A percentile compares a stretch with the other conserved stretches of the same genome.
phyloP scores from a whole-genome alignment of 768 basidiomycete species.

The Boletus rufocinnamomeus region DNA sequence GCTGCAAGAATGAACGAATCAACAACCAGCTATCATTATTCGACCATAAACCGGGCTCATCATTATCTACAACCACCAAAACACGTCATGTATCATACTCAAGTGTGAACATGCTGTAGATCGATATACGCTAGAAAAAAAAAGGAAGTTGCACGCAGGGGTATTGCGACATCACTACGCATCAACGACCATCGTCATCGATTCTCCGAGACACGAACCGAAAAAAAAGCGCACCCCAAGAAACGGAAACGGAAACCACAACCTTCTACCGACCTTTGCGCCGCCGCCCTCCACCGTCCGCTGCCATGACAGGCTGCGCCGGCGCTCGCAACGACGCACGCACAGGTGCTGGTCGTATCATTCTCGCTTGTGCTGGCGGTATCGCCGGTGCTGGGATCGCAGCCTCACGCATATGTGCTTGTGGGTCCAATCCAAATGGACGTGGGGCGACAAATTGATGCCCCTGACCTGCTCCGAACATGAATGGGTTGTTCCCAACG shows the following conservation, averaged over 20 bases:
- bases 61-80: not conserved
- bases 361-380: not conserved
- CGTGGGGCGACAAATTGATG: constrained; percentile 12
- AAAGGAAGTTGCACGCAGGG: not conserved
- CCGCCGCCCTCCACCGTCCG: constrained; percentile 8
- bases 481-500: constrained; percentile 4
- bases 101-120: not conserved
- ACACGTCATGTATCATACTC: not conserved
- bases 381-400: not conserved
- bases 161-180: constrained; percentile 1
- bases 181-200: not conserved
- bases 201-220: constrained; percentile 1
- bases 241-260: not conserved
- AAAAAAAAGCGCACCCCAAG: not conserved
- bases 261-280: constrained; percentile 13
- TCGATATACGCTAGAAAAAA: constrained; percentile 5
- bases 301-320: constrained; percentile 1
- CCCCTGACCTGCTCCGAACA: constrained; percentile 21
- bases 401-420: not conserved
- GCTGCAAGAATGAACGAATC: too few species aligned
- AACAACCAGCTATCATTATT: not conserved
- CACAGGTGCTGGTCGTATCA: not conserved
- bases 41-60: not conserved
- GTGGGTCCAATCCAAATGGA: not conserved
- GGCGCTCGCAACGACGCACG: not conserved